Percentiles rank a stretch among this genome's conserved stretches.
These are phyloP conservation scores for Podospora tetraspora DNA, from an alignment of 495 filamentous ascomycete species.

Conservation along the genomic window DNA sequence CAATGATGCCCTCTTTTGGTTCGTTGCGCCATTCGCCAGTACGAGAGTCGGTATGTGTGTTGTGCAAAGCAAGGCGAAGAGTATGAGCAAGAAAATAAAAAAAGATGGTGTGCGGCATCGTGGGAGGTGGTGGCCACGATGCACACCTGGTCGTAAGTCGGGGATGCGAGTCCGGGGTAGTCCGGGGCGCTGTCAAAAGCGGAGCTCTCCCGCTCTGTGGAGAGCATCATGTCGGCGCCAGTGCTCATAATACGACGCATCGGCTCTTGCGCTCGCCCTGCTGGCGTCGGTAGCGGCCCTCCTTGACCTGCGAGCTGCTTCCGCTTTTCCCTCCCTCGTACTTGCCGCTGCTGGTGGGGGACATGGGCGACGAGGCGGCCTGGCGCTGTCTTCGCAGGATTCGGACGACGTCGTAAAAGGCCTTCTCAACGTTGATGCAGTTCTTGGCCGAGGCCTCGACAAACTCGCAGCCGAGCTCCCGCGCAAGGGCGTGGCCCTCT, in stretches of 20 bases:
- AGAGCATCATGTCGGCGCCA: background rate
- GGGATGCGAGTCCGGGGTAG: background rate
- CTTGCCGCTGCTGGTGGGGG: conserved; percentile 31
- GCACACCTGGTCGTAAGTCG: conserved; percentile 1
- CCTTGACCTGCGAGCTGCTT: conserved; percentile 16
- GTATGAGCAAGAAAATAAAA: conserved; percentile 23
- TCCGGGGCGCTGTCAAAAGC: conserved; percentile 1
- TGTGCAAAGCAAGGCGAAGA: conserved; percentile 14
- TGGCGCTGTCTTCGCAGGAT: conserved; percentile 79
- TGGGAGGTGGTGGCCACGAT: conserved; percentile 7
- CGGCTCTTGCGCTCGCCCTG: conserved; percentile 21
- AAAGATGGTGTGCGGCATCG: conserved; percentile 6
- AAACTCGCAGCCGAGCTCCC: conserved; percentile 92
- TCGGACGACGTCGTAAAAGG: conserved; percentile 95
- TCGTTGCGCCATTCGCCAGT: conserved; percentile 35
- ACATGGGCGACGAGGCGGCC: conserved; percentile 37
- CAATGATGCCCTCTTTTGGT: conserved; percentile 33
- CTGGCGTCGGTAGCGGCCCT: conserved; percentile 27
- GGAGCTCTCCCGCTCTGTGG: conserved; percentile 1
- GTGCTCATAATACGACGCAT: conserved; percentile 37
- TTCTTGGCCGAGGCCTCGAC: conserved; percentile 99
- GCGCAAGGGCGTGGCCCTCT: conserved; percentile 86
- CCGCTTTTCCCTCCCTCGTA: conserved; percentile 23
- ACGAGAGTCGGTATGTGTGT: conserved; percentile 16
- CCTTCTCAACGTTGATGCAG: conserved; percentile 98